Percentiles rank a stretch among this genome's conserved stretches.
phyloP scores from a whole-genome alignment of 208 protist genomes.

The Trypanosoma cruzi region DNA sequence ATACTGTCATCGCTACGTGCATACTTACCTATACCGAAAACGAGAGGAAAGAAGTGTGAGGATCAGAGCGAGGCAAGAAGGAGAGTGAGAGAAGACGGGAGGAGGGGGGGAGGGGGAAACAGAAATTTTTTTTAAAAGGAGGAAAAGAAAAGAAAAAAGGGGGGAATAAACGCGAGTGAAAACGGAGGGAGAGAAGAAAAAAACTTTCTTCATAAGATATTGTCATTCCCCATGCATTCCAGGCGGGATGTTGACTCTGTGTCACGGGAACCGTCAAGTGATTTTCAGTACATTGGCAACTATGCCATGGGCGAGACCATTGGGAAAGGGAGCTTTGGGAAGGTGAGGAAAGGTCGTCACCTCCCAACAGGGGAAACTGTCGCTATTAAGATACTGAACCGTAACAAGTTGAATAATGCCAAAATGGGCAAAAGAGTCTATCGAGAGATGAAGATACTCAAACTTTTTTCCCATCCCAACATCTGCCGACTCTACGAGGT shows the following conservation, averaged over 20 bases:
- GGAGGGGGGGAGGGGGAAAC: too few species aligned
- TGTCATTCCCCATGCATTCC: slow-evolving; percentile 1
- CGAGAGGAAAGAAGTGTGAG: too few species aligned
- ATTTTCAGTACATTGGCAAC: slow-evolving; percentile 92
- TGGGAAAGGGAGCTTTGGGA: slow-evolving; percentile 99
- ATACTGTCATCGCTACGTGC: too few species aligned
- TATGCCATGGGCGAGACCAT: slow-evolving; percentile 99
- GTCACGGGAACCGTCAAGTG: slow-evolving; percentile 2
- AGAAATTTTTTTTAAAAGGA: too few species aligned
- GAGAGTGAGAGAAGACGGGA: too few species aligned
- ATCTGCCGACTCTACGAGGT: slow-evolving; percentile 99
- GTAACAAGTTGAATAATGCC: slow-evolving; percentile 95
- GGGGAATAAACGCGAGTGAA: too few species aligned
- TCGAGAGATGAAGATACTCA: slow-evolving; percentile 99
- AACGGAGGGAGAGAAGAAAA: too few species aligned
- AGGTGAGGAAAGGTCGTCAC: slow-evolving; percentile 99
- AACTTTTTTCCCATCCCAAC: slow-evolving; percentile 98
- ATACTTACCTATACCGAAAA: too few species aligned
- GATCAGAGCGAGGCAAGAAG: too few species aligned
- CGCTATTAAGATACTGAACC: slow-evolving; percentile 99
- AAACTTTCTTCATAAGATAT: too few species aligned
- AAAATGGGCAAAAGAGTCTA: slow-evolving; percentile 94
- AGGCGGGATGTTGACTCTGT: slow-evolving; percentile 2
- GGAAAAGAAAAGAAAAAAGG: too few species aligned
- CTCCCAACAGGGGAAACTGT: slow-evolving; percentile 96